Percentiles rank a stretch among this genome's conserved stretches.
These are phyloP conservation scores for Geotrichum siamense DNA, from an alignment of 1,139 yeast species.

Conservation along the genomic window DNA sequence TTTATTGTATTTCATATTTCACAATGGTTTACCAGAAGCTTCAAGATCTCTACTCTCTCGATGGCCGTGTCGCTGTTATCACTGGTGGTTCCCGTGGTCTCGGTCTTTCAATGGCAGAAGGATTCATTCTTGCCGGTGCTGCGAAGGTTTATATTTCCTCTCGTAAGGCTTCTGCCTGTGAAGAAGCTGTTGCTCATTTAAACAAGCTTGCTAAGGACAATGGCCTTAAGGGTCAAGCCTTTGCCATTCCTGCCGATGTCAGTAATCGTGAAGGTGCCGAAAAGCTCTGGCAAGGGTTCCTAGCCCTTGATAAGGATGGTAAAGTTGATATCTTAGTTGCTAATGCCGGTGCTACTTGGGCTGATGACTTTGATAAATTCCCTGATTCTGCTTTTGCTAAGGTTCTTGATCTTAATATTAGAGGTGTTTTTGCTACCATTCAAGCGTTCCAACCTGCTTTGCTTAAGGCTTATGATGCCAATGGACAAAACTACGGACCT, in stretches of 20 bases:
- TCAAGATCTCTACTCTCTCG: constrained; percentile 34
- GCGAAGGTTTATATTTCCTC: constrained; percentile 58
- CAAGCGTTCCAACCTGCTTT: constrained; percentile 56
- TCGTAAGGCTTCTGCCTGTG: constrained; percentile 58
- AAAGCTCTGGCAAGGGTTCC: constrained; percentile 42
- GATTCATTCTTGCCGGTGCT: constrained; percentile 57
- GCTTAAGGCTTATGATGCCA: constrained; percentile 36
- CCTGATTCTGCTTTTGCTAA: constrained; percentile 58
- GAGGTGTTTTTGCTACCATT: constrained; percentile 64
- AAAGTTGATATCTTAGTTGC: constrained; percentile 61
- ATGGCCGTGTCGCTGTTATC: constrained; percentile 61
- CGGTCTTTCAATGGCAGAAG: constrained; percentile 64
- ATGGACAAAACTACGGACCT: constrained; percentile 46
- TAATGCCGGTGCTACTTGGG: constrained; percentile 82
- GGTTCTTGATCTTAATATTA: constrained; percentile 57
- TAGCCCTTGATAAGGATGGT: constrained; percentile 35
- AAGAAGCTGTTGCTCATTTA: constrained; percentile 49
- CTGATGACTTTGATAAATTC: constrained; percentile 55
- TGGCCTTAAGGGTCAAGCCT: constrained; percentile 42
- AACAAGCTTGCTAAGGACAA: constrained; percentile 42
- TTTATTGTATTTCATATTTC: not conserved
- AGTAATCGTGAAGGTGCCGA: constrained; percentile 47
- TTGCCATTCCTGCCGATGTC: constrained; percentile 56
- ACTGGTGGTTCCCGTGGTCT: constrained; percentile 81
- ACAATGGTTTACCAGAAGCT: constrained; percentile 15